Conservation (phyloP, 208 protist species). For the Crithidia acanthocephali region DNA sequence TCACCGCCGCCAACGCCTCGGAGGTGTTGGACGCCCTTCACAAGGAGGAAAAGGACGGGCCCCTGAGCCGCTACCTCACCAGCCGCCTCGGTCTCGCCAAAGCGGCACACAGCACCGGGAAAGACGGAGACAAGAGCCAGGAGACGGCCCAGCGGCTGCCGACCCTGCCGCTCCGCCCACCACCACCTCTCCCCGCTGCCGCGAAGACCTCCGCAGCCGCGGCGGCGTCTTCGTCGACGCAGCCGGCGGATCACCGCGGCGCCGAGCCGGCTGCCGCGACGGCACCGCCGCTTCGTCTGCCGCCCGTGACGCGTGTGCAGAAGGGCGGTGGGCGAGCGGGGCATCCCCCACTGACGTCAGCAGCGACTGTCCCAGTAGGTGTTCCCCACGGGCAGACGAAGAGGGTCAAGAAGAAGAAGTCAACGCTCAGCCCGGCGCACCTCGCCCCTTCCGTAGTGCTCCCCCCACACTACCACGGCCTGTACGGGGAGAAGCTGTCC, state of each 20-base stretch:
- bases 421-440: not conserved
- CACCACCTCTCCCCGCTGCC: not conserved
- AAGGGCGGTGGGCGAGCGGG: not conserved
- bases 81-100: not conserved
- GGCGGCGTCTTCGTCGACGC: too few relatives aligned
- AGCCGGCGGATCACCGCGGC: too few relatives aligned
- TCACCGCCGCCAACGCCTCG: constrained; percentile 9
- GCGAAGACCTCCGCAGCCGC: not conserved
- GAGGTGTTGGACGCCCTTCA: constrained; percentile 5
- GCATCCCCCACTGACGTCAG: not conserved
- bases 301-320: not conserved
- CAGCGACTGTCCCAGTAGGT: not conserved
- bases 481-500: constrained; percentile 32
- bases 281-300: too few relatives aligned
- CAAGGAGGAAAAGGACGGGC: constrained; percentile 9
- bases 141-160: constrained; percentile 10
- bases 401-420: not conserved
- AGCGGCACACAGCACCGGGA: not conserved
- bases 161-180: not conserved
- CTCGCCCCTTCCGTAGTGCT: constrained; percentile 23
- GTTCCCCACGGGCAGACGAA: not conserved
- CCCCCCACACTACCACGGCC: constrained; percentile 32
- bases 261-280: too few relatives aligned
- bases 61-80: constrained; percentile 14
- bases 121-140: not conserved